phyloP scores from a whole-genome alignment of 2,329 filamentous ascomycete genomes.

The Stemphylium vesicarium region DNA sequence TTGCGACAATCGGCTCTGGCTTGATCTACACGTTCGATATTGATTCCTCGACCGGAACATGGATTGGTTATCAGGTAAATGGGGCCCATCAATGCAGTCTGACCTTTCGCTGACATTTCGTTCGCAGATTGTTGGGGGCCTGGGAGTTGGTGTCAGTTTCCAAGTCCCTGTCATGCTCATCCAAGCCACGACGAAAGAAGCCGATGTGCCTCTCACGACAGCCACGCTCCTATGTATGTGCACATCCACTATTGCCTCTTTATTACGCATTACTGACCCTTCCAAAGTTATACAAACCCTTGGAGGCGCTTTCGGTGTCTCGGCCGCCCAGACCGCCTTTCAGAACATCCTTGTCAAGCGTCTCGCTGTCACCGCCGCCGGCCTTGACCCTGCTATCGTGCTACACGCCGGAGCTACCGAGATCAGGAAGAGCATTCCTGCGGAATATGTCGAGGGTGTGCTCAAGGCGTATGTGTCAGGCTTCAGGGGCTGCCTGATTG shows the following conservation, averaged over 20 bases:
- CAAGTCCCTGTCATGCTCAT: constrained; percentile 44
- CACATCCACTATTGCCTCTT: rapidly evolving
- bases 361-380: constrained; percentile 42
- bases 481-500: neutral
- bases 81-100: rapidly evolving
- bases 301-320: constrained; percentile 51
- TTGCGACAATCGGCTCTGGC: constrained; percentile 48
- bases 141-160: constrained; percentile 42
- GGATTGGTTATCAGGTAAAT: constrained; percentile 53
- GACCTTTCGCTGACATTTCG: neutral
- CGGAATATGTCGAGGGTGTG: neutral
- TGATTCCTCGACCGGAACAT: constrained; percentile 43
- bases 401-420: constrained; percentile 47
- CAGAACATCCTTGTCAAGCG: constrained; percentile 44
- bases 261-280: rapidly evolving
- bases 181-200: constrained; percentile 42
- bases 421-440: neutral
- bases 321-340: constrained; percentile 51
- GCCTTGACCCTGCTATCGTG: constrained; percentile 24
- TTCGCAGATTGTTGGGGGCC: constrained; percentile 49
- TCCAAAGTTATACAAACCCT: constrained; percentile 37
- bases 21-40: constrained; percentile 53
- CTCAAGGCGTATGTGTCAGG: constrained; percentile 2
- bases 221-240: constrained; percentile 49
- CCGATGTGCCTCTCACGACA: constrained; percentile 47